Base-by-base conservation (phyloP, 306 rosid genomes). In the Fragaria vesca region DNA sequence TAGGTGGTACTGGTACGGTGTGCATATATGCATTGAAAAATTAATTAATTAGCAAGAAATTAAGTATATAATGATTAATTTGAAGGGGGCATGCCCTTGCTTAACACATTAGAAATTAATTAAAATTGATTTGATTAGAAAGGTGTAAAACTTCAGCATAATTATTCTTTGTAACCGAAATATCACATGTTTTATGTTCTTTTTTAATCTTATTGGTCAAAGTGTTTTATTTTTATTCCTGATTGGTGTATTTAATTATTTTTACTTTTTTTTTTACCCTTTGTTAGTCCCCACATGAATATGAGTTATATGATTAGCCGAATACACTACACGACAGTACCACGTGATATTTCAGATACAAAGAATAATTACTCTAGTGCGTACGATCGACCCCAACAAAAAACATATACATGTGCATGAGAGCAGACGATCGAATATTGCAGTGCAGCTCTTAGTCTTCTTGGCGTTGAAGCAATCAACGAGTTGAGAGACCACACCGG, bases 401-500 rank as follows among this genome's bases (percentile, higher is more conserved):
- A 70, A 47, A 70, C 57, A 47, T 70, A 28, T 15, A 70, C 74
- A 47, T 47, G 74, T 70, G 43, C 4, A 21, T 21, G 13, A 1
- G 68, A 30, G 21, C 69, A 62, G 43, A 11, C 17, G 12, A n/a
- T 9, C 34, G 12, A 57, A 55, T 11, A 26, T 5, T 60, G 18
- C 36, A 61, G 12, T 50, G 48, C 48, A 45, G 48, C 48, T 45
- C 48, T 47, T 71, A 6, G 2, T 57, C 6, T 57, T 71, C 40
- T n/a, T 36, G 36, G 32, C 45, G 50, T 52, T 52, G n/a, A 72
- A 32, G 26, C 60, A 51, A 36, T 9, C 66, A 54, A 54, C 36
- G n/a, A 72, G 65, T 36, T 11, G 34, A 20, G 72, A 51, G 76
- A 54, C 76, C 48, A 20, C 76, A 18, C 17, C 52, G 67, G 69